Conservation (phyloP, 257 asterid genomes). For the Solanum chaucha region DNA sequence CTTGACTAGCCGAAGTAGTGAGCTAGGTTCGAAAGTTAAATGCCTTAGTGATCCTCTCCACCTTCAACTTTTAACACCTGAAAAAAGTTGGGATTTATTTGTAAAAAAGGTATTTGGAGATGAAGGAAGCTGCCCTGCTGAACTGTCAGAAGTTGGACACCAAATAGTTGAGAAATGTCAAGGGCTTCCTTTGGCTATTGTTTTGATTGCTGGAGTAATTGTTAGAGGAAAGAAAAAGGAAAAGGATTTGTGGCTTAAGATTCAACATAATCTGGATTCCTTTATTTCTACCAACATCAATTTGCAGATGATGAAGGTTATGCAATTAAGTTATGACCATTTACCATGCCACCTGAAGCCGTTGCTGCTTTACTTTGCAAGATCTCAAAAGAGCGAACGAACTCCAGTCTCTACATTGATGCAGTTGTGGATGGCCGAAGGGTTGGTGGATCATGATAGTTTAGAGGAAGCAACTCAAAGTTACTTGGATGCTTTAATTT, state of each 20-base stretch:
- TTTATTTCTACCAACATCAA: too few relatives aligned
- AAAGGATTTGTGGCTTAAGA: too few relatives aligned
- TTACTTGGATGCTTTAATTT: conserved; percentile 10
- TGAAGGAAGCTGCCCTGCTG: too few relatives aligned
- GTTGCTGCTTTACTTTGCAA: conserved; percentile 22
- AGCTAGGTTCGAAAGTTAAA: background rate
- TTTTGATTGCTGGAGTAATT: too few relatives aligned
- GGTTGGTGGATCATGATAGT: conserved; percentile 6
- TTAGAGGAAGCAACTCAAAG: background rate
- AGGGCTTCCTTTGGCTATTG: too few relatives aligned
- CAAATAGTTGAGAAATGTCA: too few relatives aligned
- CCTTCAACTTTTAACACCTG: background rate
- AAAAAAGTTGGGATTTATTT: background rate
- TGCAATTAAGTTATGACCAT: conserved; percentile 18
- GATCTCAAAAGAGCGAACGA: background rate
- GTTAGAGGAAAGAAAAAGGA: too few relatives aligned
- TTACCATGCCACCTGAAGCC: conserved; percentile 19
- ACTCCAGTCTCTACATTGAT: conserved; percentile 4
- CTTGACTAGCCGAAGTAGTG: background rate
- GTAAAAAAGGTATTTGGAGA: too few relatives aligned
- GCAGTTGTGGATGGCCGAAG: conserved; percentile 22
- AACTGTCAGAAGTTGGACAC: too few relatives aligned
- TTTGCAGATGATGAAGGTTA: background rate
- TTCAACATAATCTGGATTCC: too few relatives aligned
- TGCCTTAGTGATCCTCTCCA: background rate